Percentiles rank a stretch among this genome's conserved stretches.
phyloP scores from a whole-genome alignment of 108 stramenopile species.

The Cyclotella cryptica region DNA sequence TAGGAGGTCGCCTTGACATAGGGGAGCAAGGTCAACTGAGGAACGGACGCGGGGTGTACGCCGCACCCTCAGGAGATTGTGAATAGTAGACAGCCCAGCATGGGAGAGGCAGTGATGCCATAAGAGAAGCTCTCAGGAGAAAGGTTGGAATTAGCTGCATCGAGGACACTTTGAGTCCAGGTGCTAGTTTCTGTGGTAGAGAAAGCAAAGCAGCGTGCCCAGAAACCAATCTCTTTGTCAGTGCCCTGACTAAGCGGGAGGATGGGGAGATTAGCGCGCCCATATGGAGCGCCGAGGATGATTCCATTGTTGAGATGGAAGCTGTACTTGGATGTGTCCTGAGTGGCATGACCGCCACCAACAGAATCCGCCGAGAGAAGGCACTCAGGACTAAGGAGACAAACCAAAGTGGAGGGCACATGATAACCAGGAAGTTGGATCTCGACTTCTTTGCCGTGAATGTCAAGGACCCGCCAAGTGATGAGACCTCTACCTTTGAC shows the following conservation, averaged over 20 bases:
- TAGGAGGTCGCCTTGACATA: background rate
- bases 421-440: conserved; percentile 3
- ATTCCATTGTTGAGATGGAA: no score
- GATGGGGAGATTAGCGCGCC: no score
- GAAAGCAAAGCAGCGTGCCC: background rate
- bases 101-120: background rate
- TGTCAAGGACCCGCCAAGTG: no score
- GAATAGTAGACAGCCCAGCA: background rate
- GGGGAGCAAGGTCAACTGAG: background rate
- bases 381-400: conserved; percentile 13
- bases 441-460: background rate
- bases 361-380: background rate
- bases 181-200: background rate
- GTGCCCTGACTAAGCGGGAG: no score
- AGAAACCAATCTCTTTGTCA: background rate
- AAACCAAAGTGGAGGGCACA: background rate
- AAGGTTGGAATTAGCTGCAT: background rate
- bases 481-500: no score
- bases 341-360: background rate
- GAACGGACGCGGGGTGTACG: background rate
- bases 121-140: background rate
- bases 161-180: background rate
- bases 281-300: no score
- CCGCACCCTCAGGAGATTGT: background rate
- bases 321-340: background rate